phyloP scores from a whole-genome alignment of 352 stramenopile species.

The Phytophthora colocasiae region DNA sequence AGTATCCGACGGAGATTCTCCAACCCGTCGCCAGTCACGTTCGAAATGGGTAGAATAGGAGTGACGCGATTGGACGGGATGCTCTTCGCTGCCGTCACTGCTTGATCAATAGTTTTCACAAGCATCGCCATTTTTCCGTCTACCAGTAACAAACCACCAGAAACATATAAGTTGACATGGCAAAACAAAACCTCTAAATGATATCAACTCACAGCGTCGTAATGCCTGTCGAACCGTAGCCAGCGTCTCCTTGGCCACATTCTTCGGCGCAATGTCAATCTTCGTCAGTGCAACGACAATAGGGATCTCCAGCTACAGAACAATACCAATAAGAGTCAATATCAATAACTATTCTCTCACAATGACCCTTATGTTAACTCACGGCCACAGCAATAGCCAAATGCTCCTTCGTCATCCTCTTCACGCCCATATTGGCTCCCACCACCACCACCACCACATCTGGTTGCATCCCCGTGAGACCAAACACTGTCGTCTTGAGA shows the following conservation, averaged over 20 bases:
- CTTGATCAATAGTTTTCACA: conserved; percentile 90
- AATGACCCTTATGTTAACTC: conserved; percentile 6
- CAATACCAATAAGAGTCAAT: neutral
- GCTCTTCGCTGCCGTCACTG: conserved; percentile 86
- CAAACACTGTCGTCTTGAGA: conserved; percentile 99
- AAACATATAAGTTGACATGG: neutral
- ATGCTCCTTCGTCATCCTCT: conserved; percentile 95
- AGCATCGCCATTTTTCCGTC: conserved; percentile 95
- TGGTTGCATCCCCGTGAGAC: conserved; percentile 96
- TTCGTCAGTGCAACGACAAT: conserved; percentile 96
- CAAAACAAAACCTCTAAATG: neutral
- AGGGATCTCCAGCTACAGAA: conserved; percentile 86
- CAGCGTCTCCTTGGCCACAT: conserved; percentile 93
- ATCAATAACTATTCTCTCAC: neutral
- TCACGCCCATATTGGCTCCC: conserved; percentile 95
- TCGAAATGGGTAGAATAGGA: conserved; percentile 97
- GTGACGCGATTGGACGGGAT: conserved; percentile 94
- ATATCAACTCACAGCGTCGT: conserved; percentile 59
- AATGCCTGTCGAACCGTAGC: conserved; percentile 90
- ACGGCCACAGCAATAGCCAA: conserved; percentile 92
- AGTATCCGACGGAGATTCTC: conserved; percentile 80
- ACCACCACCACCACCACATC: conserved; percentile 96
- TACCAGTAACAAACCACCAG: conserved; percentile 23
- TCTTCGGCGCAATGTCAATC: conserved; percentile 94
- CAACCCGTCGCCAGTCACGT: conserved; percentile 96